These are phyloP conservation scores for Rhodomyrtus tomentosa DNA, from an alignment of 345 rosid genomes.

Conservation along the genomic window DNA sequence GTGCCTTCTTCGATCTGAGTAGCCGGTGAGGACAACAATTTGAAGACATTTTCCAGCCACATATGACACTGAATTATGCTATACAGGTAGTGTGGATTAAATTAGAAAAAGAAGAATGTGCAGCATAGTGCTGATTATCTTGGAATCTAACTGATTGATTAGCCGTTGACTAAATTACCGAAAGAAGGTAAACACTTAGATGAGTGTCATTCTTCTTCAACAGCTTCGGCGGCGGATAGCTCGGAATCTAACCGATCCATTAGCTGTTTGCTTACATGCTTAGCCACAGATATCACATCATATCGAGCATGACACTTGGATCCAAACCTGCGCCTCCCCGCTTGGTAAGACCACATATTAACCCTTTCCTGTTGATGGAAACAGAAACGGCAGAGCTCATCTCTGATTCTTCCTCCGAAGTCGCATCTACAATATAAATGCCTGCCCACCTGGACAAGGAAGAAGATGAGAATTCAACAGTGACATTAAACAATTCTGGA, in stretches of 20 bases:
- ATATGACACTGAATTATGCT: background rate
- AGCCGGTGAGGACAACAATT: background rate
- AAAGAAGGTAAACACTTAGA: background rate
- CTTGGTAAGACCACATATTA: constrained; percentile 66
- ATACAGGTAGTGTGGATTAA: background rate
- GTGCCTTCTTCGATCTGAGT: background rate
- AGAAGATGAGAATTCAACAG: background rate
- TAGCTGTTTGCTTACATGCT: constrained; percentile 53
- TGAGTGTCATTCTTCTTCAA: constrained; percentile 8
- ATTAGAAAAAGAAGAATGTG: background rate
- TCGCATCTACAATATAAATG: constrained; percentile 82
- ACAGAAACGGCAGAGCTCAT: constrained; percentile 87
- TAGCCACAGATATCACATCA: constrained; percentile 91
- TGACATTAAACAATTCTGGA: background rate
- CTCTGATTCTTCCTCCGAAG: constrained; percentile 90
- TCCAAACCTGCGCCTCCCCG: constrained; percentile 76
- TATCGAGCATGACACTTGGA: constrained; percentile 72
- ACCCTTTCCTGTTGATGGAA: constrained; percentile 62
- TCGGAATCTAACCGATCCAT: constrained; percentile 62
- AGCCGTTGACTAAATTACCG: background rate
- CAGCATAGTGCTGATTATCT: constrained; percentile 49
- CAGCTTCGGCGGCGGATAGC: constrained; percentile 82
- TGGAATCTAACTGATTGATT: constrained; percentile 50
- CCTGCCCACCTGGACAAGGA: constrained; percentile 46
- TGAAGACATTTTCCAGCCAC: background rate